Base-by-base conservation (phyloP, 2,329 filamentous ascomycete species). In the Drechmeria coniospora region DNA sequence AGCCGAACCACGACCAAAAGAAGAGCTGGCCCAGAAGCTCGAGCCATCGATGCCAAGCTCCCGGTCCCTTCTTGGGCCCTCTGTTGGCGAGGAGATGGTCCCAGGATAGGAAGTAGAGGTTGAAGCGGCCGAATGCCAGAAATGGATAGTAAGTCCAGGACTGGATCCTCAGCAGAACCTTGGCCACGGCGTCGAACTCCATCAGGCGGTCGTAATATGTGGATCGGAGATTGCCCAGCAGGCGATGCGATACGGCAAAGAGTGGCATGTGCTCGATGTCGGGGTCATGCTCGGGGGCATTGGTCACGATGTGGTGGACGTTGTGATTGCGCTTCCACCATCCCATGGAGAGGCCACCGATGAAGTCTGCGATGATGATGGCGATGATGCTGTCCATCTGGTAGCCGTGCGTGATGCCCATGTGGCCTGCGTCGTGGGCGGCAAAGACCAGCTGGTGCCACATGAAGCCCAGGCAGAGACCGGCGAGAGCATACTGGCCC, bases 271-370 rank as follows among this genome's bases (percentile, higher is more conserved):
- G 79, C 49, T 87, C 74, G 41, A 94, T 95, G 49, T 95, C 87
- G 0, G 90, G 87, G 48, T 95, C 87, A 48, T 95, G 87, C 51
- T 94, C 90, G 10, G 86, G 81, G 23, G 79, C 79, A 51, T 95
- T 95, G 12, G 90, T 95, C 28, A 95, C 79, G 40, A 95, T 84
- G 46, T 95, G 87, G 49, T 95, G 87, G 7, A 94, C 84, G 46
- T 95, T 95, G 54, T 95, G 87, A 49, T 75, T 94, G 35, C 74
- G 68, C 56, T 95, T 95, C 87, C 90, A 98, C 90, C 90, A 98
- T 24, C 87, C 82, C 29, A 93, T 57, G 15, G 83, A 93, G 19
- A 98, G 56, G 0, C 90, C 90, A 21, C 90, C 90, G 13, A 90
- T 59, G 42, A 79, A 95, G 49, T 93, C 79, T 29, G 86, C 84